These are phyloP conservation scores for Phytopythium aichiense DNA, from an alignment of 352 stramenopile genomes.

Conservation along the genomic window DNA sequence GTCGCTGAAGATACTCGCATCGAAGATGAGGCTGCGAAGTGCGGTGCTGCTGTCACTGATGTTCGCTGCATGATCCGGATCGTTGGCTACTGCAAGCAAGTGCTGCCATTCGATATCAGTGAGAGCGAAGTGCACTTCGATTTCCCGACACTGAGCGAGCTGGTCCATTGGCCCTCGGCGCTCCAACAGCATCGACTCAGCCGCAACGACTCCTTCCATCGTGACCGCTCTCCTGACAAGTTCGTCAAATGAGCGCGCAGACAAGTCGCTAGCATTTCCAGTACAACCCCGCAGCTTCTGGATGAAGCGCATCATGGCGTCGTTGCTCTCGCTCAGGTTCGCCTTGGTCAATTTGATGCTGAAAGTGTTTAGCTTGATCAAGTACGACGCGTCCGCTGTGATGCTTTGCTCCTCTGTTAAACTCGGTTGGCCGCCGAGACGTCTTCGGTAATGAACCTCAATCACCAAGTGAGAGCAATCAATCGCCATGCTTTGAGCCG, in stretches of 20 bases:
- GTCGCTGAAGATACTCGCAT: conserved; percentile 23
- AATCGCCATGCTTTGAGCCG: conserved; percentile 2
- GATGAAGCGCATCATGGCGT: conserved; percentile 30
- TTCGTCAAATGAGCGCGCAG: conserved; percentile 16
- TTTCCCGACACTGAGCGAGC: conserved; percentile 13
- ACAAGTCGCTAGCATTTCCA: conserved; percentile 4
- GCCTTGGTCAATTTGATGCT: conserved; percentile 37
- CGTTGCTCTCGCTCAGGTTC: conserved; percentile 33
- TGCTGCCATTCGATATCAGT: conserved; percentile 39
- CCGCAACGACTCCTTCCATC: conserved; percentile 30
- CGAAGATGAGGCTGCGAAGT: conserved; percentile 23
- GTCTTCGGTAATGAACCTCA: background rate
- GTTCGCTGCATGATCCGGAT: too few species aligned
- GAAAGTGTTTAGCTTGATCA: conserved; percentile 20
- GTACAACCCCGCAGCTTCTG: conserved; percentile 11
- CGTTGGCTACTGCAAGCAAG: background rate
- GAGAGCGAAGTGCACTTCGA: conserved; percentile 37
- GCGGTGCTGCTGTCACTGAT: background rate
- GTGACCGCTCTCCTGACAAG: conserved; percentile 21
- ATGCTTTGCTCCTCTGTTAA: too few species aligned
- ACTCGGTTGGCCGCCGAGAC: too few species aligned
- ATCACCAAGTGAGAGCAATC: background rate
- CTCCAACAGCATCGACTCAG: conserved; percentile 9
- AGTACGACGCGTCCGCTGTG: background rate
- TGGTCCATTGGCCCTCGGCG: conserved; percentile 7